Percentiles rank a stretch among this genome's conserved stretches.
These are phyloP conservation scores for Quercus cerris DNA, from an alignment of 306 rosid genomes.

Conservation along the genomic window DNA sequence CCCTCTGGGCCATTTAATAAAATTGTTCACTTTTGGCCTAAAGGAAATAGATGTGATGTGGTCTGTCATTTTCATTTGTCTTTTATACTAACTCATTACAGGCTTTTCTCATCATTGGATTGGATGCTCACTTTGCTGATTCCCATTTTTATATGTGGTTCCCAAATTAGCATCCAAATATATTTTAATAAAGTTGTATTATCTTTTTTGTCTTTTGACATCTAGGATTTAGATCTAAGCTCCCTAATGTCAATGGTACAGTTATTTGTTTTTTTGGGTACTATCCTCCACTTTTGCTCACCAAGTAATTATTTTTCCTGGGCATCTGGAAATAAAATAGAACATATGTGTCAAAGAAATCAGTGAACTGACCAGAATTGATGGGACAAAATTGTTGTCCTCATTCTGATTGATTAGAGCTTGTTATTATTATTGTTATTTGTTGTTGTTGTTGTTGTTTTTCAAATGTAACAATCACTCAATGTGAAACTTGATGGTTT, in stretches of 20 bases:
- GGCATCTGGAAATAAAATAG: neutral
- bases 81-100: neutral
- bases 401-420: neutral
- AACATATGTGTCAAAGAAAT: neutral
- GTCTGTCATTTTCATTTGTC: neutral
- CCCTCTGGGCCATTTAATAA: slow-evolving; percentile 4
- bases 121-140: neutral
- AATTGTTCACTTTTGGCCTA: neutral
- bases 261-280: no score
- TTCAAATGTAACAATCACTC: neutral
- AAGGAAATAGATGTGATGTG: neutral
- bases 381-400: neutral
- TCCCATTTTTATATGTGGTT: no score
- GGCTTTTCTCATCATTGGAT: slow-evolving; percentile 3
- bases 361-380: neutral
- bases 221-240: neutral
- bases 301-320: neutral
- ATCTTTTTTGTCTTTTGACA: neutral
- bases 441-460: neutral
- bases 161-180: neutral
- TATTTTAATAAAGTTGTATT: neutral
- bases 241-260: neutral
- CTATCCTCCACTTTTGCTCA: neutral
- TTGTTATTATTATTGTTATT: neutral
- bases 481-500: slow-evolving; percentile 8